phyloP scores from a whole-genome alignment of 2,329 filamentous ascomycete genomes.

The Periconia sp. region DNA sequence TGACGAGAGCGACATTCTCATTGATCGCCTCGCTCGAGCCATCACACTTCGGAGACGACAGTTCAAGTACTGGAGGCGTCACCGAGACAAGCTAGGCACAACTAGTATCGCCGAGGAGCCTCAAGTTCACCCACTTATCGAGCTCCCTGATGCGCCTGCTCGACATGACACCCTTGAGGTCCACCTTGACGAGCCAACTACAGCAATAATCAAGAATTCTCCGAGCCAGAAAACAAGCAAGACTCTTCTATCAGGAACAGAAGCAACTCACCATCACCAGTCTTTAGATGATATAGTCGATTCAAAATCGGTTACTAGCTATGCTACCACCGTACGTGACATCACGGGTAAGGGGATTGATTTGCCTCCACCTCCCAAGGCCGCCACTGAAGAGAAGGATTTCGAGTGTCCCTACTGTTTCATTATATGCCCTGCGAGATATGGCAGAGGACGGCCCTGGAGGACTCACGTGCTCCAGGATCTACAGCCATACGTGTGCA shows the following conservation, averaged over 20 bases:
- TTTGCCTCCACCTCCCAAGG: constrained; percentile 40
- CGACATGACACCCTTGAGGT: constrained; percentile 23
- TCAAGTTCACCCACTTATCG: neutral
- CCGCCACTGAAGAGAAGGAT: constrained; percentile 39
- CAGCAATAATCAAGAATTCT: constrained; percentile 18
- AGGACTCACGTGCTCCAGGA: constrained; percentile 45
- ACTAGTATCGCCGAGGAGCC: constrained; percentile 29
- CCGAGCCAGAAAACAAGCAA: constrained; percentile 41
- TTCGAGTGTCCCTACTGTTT: constrained; percentile 48
- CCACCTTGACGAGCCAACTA: constrained; percentile 8
- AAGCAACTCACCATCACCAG: constrained; percentile 44
- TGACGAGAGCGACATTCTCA: constrained; percentile 27
- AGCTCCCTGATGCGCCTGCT: constrained; percentile 11
- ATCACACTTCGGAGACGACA: constrained; percentile 44
- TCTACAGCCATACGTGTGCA: constrained; percentile 46
- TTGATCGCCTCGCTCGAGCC: constrained; percentile 31
- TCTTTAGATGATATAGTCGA: constrained; percentile 46
- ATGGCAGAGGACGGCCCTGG: constrained; percentile 40
- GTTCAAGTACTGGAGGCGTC: constrained; percentile 46
- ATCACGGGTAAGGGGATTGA: constrained; percentile 40
- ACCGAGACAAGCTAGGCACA: constrained; percentile 38
- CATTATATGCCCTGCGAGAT: constrained; percentile 47
- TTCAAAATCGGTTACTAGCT: constrained; percentile 43
- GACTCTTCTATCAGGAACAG: constrained; percentile 45
- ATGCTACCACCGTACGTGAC: constrained; percentile 44